A percentile compares a stretch with the other conserved stretches of the same genome.
phyloP scores from a whole-genome alignment of 2,329 filamentous ascomycete species.

The Colletotrichum chrysophilum region DNA sequence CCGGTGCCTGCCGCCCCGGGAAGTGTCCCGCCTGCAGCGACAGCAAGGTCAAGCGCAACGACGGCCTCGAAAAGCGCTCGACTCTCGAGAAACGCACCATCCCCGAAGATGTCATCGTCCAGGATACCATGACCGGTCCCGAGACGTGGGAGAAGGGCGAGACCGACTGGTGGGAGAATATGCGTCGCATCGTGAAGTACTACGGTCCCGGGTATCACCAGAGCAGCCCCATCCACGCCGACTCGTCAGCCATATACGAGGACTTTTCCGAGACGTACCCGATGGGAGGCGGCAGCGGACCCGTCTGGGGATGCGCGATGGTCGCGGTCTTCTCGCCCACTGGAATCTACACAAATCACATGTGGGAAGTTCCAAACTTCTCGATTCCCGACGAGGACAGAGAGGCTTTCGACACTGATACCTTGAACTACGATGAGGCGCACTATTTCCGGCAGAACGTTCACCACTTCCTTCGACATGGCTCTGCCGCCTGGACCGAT shows the following conservation, averaged over 20 bases:
- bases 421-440: neutral
- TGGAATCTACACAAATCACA: constrained; percentile 19
- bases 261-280: neutral
- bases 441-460: constrained; percentile 12
- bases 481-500: neutral
- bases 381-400: neutral
- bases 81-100: neutral
- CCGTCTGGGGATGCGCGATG: constrained; percentile 22
- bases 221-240: neutral
- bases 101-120: constrained; percentile 12
- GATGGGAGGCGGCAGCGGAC: constrained; percentile 11
- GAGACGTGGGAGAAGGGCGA: constrained; percentile 7
- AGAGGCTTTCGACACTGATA: neutral
- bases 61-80: neutral
- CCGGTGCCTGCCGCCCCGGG: neutral
- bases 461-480: neutral
- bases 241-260: neutral
- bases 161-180: constrained; percentile 19
- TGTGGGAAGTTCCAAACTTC: constrained; percentile 24
- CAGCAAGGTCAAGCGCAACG: neutral
- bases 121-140: neutral
- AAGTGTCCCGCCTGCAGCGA: neutral
- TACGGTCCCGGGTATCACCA: constrained; percentile 10
- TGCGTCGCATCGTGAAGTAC: constrained; percentile 6
- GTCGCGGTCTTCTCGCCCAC: constrained; percentile 7